Evolutionary conservation across 169 alveolate genomes (phyloP), one percentile per base, ranked within the genome.

Genomic region (Plasmodium vinckei): DNA sequence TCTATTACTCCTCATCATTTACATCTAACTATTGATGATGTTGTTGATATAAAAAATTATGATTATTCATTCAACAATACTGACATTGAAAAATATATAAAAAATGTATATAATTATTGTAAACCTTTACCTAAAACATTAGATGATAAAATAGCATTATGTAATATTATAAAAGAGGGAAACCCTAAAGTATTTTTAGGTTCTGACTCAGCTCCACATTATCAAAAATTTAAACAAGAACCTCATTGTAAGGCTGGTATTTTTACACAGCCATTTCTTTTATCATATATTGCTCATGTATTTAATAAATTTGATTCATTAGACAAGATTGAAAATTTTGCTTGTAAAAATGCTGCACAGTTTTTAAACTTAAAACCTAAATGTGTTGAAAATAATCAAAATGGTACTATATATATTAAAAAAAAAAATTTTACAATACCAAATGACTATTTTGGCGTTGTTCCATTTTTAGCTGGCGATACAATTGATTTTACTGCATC

Each of bases 171-270:
- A 65, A 51, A 72, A 72, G 82, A 87, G 57, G 73, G 46, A 21
- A 87, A 39, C 42, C 92, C 93, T 10, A 87, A 91, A 59, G 27
- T 94, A 13, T 94, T 89, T 87, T 77, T 94, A 44, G 96, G 96
- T 23, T 94, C 96, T n/a, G 96, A 94, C 87, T 94, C 96, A 7
- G 96, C 96, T 21, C 96, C 96, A 21, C 96, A 94, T 64, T 44
- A 87, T 65, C 91, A 92, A 57, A 67, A 51, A 1, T n/a, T 63
- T 3, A 94, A 94, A 51, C 12, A 47, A 25, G 60, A 92, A 15
- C 88, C 69, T 12, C 87, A 88, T 49, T 94, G 91, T 19, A 94
- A 94, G 13, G 93, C 96, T 2, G 96, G 96, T 12, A 73, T 94
- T 33, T 94, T 61, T 65, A 92, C 96, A 19, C 96, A 94, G 53